Evolutionary conservation across 179 eudicot genomes (phyloP).

Genomic region (Corrigiola litoralis): DNA sequence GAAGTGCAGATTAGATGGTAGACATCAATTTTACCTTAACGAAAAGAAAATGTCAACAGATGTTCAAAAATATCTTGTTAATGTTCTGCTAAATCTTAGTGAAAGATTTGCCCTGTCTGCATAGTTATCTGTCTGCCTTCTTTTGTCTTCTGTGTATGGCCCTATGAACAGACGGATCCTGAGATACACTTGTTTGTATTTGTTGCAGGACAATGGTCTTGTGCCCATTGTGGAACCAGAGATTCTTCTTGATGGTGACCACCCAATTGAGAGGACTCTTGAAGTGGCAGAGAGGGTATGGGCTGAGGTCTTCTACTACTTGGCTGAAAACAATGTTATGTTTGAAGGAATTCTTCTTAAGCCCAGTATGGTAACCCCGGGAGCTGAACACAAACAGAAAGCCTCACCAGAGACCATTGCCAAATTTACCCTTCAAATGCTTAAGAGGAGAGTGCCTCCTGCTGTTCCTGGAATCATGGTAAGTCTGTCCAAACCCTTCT

Average conservation of each 20-base stretch:
- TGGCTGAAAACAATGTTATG: constrained; percentile 53
- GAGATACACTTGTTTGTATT: background rate
- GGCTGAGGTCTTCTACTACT: constrained; percentile 59
- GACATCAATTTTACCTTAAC: too few relatives aligned
- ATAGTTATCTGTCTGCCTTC: background rate
- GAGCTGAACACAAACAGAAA: constrained; percentile 54
- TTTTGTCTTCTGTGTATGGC: background rate
- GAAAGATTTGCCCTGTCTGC: background rate
- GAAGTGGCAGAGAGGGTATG: constrained; percentile 57
- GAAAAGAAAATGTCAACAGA: too few relatives aligned
- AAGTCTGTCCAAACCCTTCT: constrained; percentile 2
- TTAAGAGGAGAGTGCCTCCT: constrained; percentile 47
- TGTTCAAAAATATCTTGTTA: too few relatives aligned
- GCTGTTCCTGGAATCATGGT: constrained; percentile 68
- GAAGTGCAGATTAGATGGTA: too few relatives aligned
- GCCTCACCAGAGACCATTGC: constrained; percentile 56
- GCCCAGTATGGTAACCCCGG: constrained; percentile 68
- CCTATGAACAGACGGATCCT: background rate
- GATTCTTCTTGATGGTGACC: constrained; percentile 57
- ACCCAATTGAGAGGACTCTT: constrained; percentile 54
- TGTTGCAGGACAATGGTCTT: constrained; percentile 49
- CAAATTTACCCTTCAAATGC: constrained; percentile 45
- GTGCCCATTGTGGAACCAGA: constrained; percentile 69
- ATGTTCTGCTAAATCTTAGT: too few relatives aligned
- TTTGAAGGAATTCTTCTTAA: constrained; percentile 60